Evolutionary conservation across 176 grass and related monocot genomes (phyloP).

Genomic region (Canna indica): DNA sequence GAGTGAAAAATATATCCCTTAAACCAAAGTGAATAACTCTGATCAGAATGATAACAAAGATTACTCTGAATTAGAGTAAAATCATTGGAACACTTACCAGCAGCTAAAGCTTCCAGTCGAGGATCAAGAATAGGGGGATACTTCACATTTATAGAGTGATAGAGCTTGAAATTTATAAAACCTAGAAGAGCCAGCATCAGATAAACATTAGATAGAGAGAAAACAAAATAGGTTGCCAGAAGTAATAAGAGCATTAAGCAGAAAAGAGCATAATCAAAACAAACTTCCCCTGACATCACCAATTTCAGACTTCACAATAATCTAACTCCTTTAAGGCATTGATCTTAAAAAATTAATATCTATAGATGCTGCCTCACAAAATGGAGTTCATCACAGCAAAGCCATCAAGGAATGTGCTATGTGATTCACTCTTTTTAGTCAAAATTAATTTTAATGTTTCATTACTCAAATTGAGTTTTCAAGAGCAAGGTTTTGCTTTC

Average conservation of each 20-base stretch:
- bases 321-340: too few relatives aligned
- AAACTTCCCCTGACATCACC: background rate
- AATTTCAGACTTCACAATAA: too few relatives aligned
- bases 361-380: too few relatives aligned
- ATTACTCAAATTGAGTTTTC: too few relatives aligned
- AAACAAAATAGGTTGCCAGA: background rate
- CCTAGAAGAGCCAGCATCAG: constrained; percentile 77
- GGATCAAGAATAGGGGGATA: constrained; percentile 93
- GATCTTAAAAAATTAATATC: too few relatives aligned
- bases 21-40: constrained; percentile 1
- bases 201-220: constrained; percentile 2
- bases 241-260: background rate
- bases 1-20: background rate
- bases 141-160: constrained; percentile 97
- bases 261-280: background rate
- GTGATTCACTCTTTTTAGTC: too few relatives aligned
- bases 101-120: constrained; percentile 78
- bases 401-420: too few relatives aligned
- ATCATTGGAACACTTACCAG: constrained; percentile 38
- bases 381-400: too few relatives aligned
- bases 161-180: constrained; percentile 95
- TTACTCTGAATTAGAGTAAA: background rate
- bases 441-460: too few relatives aligned
- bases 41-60: background rate
- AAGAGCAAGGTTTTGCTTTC: too few relatives aligned